These are phyloP conservation scores for Sergeia podlipaevii DNA, from an alignment of 208 protist genomes.

Conservation along the genomic window DNA sequence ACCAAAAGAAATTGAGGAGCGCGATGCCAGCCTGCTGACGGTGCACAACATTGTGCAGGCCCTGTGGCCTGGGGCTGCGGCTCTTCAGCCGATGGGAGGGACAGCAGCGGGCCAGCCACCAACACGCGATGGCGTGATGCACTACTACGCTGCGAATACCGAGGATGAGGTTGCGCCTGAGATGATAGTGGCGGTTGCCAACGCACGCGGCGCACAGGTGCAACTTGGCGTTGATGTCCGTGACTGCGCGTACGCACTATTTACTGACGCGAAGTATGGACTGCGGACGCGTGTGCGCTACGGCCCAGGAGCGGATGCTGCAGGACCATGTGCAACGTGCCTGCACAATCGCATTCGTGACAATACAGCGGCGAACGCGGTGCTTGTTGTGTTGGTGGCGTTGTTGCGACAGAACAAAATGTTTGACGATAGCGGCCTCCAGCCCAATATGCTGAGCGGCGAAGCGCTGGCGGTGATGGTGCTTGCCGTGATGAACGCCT, in stretches of 20 bases:
- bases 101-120: conserved; percentile 32
- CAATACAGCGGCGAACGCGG: conserved; percentile 10
- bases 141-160: conserved; percentile 21
- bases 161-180: conserved; percentile 5
- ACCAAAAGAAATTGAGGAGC: conserved; percentile 20
- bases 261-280: conserved; percentile 22
- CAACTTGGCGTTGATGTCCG: conserved; percentile 32
- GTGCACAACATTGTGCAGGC: conserved; percentile 15
- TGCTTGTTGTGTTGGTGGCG: conserved; percentile 21
- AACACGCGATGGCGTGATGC: conserved; percentile 24
- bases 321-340: conserved; percentile 12
- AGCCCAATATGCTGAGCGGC: conserved; percentile 18
- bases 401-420: conserved; percentile 44
- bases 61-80: conserved; percentile 24
- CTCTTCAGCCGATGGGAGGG: conserved; percentile 18
- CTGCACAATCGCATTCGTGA: conserved; percentile 12
- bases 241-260: conserved; percentile 22
- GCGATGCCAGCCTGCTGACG: not conserved
- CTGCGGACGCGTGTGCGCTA: conserved; percentile 30
- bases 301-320: conserved; percentile 14
- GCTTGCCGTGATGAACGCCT: conserved; percentile 36
- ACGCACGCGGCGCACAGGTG: conserved; percentile 16
- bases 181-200: conserved; percentile 9
- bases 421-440: conserved; percentile 24
- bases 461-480: conserved; percentile 43